Evolutionary conservation across 176 grass and related monocot species (phyloP).

Genomic region (Aegilops sharonensis): DNA sequence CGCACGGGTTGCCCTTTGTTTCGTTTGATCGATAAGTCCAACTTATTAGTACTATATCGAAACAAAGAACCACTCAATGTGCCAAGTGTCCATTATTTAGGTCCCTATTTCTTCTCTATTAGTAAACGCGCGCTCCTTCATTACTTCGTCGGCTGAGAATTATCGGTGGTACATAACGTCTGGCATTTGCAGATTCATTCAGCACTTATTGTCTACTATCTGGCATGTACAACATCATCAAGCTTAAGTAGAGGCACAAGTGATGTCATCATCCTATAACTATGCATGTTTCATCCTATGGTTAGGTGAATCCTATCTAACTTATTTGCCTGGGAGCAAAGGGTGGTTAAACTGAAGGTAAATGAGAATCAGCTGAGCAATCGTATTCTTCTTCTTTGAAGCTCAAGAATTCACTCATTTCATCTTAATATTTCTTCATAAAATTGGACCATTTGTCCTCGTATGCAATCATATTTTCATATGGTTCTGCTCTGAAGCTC

Average conservation of each 20-base stretch:
- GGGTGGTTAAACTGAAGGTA: background rate
- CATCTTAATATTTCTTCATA: background rate
- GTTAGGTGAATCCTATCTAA: no score
- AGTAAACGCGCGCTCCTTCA: no score
- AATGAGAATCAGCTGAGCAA: background rate
- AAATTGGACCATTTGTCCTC: no score
- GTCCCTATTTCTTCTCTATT: no score
- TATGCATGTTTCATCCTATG: background rate
- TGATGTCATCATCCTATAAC: background rate
- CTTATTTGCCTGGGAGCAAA: background rate
- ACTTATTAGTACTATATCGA: background rate
- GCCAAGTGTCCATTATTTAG: no score
- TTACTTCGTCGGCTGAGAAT: no score
- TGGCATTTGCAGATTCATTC: background rate
- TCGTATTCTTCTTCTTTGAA: background rate
- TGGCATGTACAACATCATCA: background rate
- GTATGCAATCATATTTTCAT: background rate
- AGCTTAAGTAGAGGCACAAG: background rate
- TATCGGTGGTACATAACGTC: background rate
- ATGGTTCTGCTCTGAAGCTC: background rate
- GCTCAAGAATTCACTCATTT: background rate
- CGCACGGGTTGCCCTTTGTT: background rate
- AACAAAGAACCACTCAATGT: background rate
- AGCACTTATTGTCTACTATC: background rate
- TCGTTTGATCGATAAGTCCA: no score